Evolutionary conservation across 108 stramenopile genomes (phyloP), one percentile per base, ranked within the genome.

Genomic region (Cyclotella choctawhatcheeana): DNA sequence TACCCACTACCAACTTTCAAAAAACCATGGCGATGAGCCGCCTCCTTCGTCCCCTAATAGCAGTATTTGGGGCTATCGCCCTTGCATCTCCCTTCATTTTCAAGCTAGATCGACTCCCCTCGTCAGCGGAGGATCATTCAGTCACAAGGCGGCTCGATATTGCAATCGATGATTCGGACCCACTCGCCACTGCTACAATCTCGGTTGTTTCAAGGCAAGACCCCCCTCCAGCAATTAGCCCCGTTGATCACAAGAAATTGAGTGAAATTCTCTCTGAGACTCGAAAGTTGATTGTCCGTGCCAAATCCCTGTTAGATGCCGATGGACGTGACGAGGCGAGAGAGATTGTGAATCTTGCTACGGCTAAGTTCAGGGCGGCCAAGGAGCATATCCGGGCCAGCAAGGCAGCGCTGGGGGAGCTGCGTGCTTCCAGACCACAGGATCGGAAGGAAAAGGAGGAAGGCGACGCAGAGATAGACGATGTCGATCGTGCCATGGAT

Each of bases 401-500:
- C 16, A 25, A 50, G 34, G 20, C n/a, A 22, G 1, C n/a, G n/a
- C n/a, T n/a, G n/a, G n/a, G n/a, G n/a, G 20, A 22, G 51, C 51
- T 22, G 37, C 37, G 8, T 10, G 12, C 37, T 40, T 40, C 21
- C 20, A 5, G 51, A 22, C 51, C 51, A 10, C 22, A 52, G 24
- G 21, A 52, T 10, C 33, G 44, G 14, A 43, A 44, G 21, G 31
- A 30, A 31, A 30, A 37, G 20, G 65, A 13, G 21, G 52, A 17
- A 21, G 74, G 62, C 48, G 58, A 67, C 10, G 8, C n/a, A 52
- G 21, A 21, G 21, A 1, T n/a, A 22, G 22, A 52, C 21, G 51
- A 52, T 44, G 74, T 67, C 27, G 74, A 67, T 43, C 58, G 74
- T 6, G 74, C 56, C 5, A 22, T 76, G 26, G 74, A 76, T 44